Base-by-base conservation (phyloP, 2,329 filamentous ascomycete species). In the Clarireedia sp. region DNA sequence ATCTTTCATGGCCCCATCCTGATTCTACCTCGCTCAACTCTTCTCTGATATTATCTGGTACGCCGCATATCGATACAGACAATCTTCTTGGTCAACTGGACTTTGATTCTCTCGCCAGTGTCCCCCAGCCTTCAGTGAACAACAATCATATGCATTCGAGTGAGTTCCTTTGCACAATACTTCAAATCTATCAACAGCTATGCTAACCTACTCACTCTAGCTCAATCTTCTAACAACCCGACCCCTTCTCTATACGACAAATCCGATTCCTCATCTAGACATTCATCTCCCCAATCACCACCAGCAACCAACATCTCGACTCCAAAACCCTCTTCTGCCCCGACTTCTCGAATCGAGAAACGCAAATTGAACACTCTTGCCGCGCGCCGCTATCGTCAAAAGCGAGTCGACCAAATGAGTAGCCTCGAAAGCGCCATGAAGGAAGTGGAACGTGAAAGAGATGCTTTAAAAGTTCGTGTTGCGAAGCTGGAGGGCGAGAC, bases 321-420 rank as follows among this genome's bases (percentile, higher is more conserved):
- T 45, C 50, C 26, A 38, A 48, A 55, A 46, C 48, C 56, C 48
- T 23, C 54, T 33, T 40, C 55, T 40, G 23, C 36, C 21, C 23
- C 46, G 26, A 46, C 40, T 16, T 57, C 54, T 38, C 58, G 59
- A 47, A 51, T 67, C 36, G 58, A 67, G 36, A 87, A 87, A 69
- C 82, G 85, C 26, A 79, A 81, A 59, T 78, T 81, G 59, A 88
- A 89, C 69, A 88, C 84, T 14, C 75, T 86, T 59, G 85, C 85
- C n/a, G 85, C 85, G 29, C 78, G 83, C 59, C 83, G 85, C 59
- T 88, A 87, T 66, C 81, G 85, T 24, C 84, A 88, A 67, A 86
- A 85, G 68, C 80, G 83, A 46, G 75, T 87, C 36, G 84, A 88
- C 63, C 81, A 83, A 59, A 80, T 87, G 68, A 71, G 71, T 24